These are phyloP conservation scores for Hymenoscyphus salicellus DNA, from an alignment of 2,329 filamentous ascomycete genomes.

Conservation along the genomic window DNA sequence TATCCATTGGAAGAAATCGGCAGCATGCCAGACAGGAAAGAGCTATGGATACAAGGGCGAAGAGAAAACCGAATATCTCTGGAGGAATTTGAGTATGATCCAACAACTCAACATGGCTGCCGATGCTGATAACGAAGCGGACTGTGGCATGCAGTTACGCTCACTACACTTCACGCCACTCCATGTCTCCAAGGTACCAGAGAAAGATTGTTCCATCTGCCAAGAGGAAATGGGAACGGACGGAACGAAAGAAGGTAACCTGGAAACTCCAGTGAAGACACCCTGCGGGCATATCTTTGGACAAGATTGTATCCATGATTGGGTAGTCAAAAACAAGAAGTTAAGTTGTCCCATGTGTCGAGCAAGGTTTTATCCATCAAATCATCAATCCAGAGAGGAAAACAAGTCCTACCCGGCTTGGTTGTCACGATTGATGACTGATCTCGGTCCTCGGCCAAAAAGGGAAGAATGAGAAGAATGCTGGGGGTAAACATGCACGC, in stretches of 20 bases:
- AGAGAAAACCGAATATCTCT: background rate
- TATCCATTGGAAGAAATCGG: background rate
- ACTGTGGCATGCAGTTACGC: background rate
- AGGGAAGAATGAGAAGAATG: too few relatives aligned
- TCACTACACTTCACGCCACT: background rate
- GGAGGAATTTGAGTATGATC: background rate
- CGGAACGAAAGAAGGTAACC: background rate
- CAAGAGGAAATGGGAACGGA: background rate
- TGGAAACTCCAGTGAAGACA: background rate
- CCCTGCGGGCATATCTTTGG: background rate
- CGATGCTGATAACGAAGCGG: background rate
- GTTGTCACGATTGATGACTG: background rate
- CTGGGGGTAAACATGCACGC: too few relatives aligned
- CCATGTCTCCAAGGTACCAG: background rate
- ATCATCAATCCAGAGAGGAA: background rate
- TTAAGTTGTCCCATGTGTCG: background rate
- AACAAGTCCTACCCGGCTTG: background rate
- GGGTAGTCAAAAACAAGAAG: background rate
- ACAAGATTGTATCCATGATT: background rate
- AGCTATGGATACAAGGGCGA: background rate
- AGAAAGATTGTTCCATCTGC: background rate
- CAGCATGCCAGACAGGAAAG: background rate
- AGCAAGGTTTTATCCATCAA: background rate
- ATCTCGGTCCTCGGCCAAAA: background rate
- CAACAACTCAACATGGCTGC: background rate